phyloP scores from a whole-genome alignment of 176 grass and related monocot genomes.

The Carex pumila region DNA sequence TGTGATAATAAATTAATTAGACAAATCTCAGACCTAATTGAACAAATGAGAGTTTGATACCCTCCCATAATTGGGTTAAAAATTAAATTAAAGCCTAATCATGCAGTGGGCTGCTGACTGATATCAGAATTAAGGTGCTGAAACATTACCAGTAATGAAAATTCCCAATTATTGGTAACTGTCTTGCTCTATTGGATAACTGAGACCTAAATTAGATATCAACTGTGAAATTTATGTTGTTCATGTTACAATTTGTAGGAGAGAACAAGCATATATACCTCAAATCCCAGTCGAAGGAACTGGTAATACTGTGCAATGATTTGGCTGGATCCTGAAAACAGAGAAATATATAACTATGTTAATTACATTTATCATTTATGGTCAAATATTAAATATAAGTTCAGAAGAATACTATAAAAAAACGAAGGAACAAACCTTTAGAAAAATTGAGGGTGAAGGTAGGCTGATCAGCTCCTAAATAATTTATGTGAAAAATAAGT shows the following conservation, averaged over 20 bases:
- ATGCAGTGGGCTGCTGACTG: no score
- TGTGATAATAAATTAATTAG: not conserved
- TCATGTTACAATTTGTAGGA: no score
- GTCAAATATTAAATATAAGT: not conserved
- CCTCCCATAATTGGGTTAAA: not conserved
- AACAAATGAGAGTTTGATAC: not conserved
- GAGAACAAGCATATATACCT: no score
- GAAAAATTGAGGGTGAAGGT: slow-evolving; percentile 98
- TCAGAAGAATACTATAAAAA: not conserved
- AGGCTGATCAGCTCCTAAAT: slow-evolving; percentile 87
- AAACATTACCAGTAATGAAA: not conserved
- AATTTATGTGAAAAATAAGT: slow-evolving; percentile 96
- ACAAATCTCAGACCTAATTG: not conserved
- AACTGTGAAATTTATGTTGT: no score
- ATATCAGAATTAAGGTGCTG: not conserved
- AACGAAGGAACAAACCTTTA: slow-evolving; percentile 35
- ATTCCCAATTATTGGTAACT: not conserved
- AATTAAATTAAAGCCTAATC: not conserved
- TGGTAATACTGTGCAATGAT: slow-evolving; percentile 97
- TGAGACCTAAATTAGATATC: no score
- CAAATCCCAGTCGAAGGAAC: slow-evolving; percentile 61
- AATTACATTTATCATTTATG: not conserved
- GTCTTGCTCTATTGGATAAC: no score
- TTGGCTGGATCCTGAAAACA: slow-evolving; percentile 55
- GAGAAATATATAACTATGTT: not conserved